Conservation (phyloP, 225 moss, liverwort and hornwort genomes). For the Sphagnum contortum region DNA sequence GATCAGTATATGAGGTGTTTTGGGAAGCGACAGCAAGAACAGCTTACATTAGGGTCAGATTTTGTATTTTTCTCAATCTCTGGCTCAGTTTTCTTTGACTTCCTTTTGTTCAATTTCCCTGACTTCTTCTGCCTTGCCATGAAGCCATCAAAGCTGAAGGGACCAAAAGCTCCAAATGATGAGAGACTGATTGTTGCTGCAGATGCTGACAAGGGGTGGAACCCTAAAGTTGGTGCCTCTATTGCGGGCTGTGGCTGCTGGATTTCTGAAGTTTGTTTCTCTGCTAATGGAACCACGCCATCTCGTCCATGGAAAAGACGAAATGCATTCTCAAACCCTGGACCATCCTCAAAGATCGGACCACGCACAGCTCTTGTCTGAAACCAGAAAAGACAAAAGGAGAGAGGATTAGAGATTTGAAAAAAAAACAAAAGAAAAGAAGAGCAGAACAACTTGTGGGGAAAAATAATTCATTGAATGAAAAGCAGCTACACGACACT, state of each 20-base stretch:
- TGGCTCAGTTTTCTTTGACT: background rate
- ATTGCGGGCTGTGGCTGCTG: background rate
- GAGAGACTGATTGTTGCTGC: constrained; percentile 50
- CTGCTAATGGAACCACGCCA: constrained; percentile 37
- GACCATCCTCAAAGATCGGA: constrained; percentile 53
- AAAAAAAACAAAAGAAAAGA: no score
- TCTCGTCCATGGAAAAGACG: constrained; percentile 39
- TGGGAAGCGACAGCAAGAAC: no score
- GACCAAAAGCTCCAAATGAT: constrained; percentile 35
- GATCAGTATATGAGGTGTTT: no score
- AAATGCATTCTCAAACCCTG: constrained; percentile 42
- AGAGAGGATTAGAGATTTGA: background rate
- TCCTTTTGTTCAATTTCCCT: background rate
- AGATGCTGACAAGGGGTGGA: constrained; percentile 41
- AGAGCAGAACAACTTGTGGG: no score
- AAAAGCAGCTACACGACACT: no score
- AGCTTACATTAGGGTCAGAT: no score
- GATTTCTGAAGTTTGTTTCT: constrained; percentile 7
- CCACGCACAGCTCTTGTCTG: constrained; percentile 25
- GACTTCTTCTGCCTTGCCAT: constrained; percentile 16
- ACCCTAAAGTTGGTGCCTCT: constrained; percentile 7
- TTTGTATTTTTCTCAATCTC: no score
- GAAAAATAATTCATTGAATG: no score
- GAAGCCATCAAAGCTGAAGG: constrained; percentile 41
- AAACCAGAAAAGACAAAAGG: background rate